Conservation (phyloP, 805 yeast species). For the Tetrapisispora pingtungensis region DNA sequence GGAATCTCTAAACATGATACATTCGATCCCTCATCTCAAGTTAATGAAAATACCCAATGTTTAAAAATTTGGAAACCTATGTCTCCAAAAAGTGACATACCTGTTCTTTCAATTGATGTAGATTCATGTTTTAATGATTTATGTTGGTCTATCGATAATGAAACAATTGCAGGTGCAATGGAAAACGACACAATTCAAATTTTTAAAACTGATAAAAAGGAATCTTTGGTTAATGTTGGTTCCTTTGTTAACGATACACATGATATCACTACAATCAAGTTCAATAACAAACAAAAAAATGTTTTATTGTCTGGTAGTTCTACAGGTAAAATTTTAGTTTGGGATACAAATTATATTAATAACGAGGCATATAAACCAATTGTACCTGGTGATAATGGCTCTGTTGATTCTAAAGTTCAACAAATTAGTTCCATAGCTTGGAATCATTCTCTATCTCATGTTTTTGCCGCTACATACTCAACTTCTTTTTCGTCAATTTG, state of each 20-base stretch:
- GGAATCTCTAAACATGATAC: constrained; percentile 26
- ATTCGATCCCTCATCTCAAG: background rate
- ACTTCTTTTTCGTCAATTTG: constrained; percentile 83
- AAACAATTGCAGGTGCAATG: constrained; percentile 77
- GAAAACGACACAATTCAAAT: constrained; percentile 73
- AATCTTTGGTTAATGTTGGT: constrained; percentile 38
- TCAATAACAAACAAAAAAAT: constrained; percentile 64
- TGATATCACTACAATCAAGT: constrained; percentile 61
- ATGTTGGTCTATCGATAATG: constrained; percentile 64
- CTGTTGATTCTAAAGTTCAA: constrained; percentile 29
- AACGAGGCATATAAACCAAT: constrained; percentile 31
- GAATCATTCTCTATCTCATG: constrained; percentile 76
- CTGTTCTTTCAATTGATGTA: constrained; percentile 36
- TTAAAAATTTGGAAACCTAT: constrained; percentile 71
- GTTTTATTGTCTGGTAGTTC: constrained; percentile 80
- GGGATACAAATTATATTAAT: constrained; percentile 62
- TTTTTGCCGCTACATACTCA: constrained; percentile 78
- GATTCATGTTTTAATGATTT: constrained; percentile 65
- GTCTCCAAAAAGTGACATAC: constrained; percentile 29
- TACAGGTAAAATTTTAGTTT: constrained; percentile 69
- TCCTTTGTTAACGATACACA: constrained; percentile 53
- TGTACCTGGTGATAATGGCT: constrained; percentile 60
- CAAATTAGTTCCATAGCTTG: constrained; percentile 76
- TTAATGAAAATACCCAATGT: constrained; percentile 35
- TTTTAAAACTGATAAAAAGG: constrained; percentile 44